Evolutionary conservation across 2,329 filamentous ascomycete genomes (phyloP), one percentile per base, ranked within the genome.

Genomic region (Coniochaeta sp.): DNA sequence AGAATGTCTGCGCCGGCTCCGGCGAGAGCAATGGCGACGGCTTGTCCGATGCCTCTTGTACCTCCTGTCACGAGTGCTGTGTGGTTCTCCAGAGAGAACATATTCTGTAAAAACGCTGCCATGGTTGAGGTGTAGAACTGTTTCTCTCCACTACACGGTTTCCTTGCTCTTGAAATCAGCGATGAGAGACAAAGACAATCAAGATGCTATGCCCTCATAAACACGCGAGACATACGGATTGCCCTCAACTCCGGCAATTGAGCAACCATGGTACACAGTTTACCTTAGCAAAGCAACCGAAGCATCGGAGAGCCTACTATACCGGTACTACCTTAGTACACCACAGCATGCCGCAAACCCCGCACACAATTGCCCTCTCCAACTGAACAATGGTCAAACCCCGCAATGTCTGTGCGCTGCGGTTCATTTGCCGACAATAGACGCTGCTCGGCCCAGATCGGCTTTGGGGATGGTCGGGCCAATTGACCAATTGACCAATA

Each of bases 1-100:
- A 85, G 71, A 59, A 85, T 72, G 67, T 85, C 81, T 58, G 82
- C 82, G 33, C 83, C 83, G 59, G 82, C 82, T 68, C 85, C 83
- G 60, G 82, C 83, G 24, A 86, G 77, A 19, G 76, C 83, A 62
- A 86, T 70, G 38, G 82, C 83, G 16, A 84, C 79, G 17, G 82
- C 75, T 62, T 83, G 79, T 44, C 83, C 83, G 61, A 85, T 86
- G 64, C 83, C 83, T 12, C 83, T 76, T 1, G 82, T 84, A 60
- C 77, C 80, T 60, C 83, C 83, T 0, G 83, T 86, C 62, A 86
- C 67, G 61, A 85, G 74, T 61, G 82, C 83, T 0, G 81, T 85
- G 64, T 84, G 80, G 67, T 79, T 81, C 61, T 80, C 69, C 38
- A 86, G 77, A 1, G 81, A 83, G 70, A 86, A 86, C 73, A 80